Evolutionary conservation across 169 alveolate species (phyloP).

Genomic region (Eimeria sp.): DNA sequence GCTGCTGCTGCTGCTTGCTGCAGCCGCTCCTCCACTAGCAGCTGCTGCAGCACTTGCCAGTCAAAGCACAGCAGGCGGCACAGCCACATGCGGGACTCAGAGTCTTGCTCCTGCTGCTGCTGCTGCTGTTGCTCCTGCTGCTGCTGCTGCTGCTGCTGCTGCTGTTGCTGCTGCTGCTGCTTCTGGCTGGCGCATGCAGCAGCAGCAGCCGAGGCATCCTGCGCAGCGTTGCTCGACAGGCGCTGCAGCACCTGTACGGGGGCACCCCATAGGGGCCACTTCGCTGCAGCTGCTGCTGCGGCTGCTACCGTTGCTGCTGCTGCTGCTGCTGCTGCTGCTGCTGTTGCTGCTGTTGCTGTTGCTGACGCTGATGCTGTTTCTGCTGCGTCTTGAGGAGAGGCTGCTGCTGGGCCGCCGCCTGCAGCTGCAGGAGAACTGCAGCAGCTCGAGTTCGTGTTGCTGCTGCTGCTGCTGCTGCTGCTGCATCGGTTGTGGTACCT

Average conservation of each 20-base stretch:
- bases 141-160: conserved; percentile 25
- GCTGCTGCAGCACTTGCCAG: conserved; percentile 78
- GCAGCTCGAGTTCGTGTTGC: background rate
- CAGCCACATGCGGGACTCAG: conserved; percentile 43
- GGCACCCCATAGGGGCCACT: conserved; percentile 31
- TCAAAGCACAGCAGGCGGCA: conserved; percentile 57
- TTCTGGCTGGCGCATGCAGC: conserved; percentile 12
- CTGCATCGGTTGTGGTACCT: background rate
- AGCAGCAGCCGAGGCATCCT: conserved; percentile 11
- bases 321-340: conserved; percentile 19
- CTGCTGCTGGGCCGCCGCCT: background rate
- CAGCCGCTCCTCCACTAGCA: conserved; percentile 31
- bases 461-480: conserved; percentile 28
- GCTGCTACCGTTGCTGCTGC: conserved; percentile 31
- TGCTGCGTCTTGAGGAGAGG: background rate
- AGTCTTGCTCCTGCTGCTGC: conserved; percentile 43
- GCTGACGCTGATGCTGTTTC: background rate
- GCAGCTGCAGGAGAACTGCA: background rate
- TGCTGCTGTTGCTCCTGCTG: conserved; percentile 37
- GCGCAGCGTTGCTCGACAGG: conserved; percentile 1
- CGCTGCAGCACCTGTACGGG: conserved; percentile 26
- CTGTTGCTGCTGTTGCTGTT: conserved; percentile 13
- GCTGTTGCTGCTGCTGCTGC: conserved; percentile 13
- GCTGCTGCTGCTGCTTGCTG: conserved; percentile 47
- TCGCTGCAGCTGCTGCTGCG: conserved; percentile 52